Percentiles rank a stretch among this genome's conserved stretches.
Conservation (phyloP, 1,284 basidiomycete species). For the Cutaneotrichosporon dermatis region DNA sequence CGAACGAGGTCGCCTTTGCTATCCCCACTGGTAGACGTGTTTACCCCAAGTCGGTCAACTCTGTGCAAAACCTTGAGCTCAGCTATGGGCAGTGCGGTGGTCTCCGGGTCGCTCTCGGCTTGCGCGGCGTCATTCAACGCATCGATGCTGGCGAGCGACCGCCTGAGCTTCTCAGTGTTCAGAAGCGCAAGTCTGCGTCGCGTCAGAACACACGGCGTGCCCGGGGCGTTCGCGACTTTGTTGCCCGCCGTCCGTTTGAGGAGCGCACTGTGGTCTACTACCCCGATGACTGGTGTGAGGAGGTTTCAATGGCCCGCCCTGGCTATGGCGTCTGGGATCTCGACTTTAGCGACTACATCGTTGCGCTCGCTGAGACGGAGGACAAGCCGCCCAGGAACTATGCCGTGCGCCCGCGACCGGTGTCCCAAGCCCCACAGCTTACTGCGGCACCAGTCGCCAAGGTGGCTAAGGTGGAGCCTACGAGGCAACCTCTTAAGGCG, state of each 20-base stretch:
- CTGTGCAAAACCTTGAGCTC: constrained; percentile 16
- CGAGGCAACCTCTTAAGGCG: not conserved
- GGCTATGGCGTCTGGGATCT: constrained; percentile 43
- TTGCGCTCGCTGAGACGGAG: constrained; percentile 31
- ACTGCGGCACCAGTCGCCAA: constrained; percentile 1
- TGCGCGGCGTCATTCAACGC: constrained; percentile 26
- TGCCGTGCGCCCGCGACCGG: not conserved
- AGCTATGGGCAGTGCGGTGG: constrained; percentile 30
- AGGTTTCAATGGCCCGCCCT: constrained; percentile 38
- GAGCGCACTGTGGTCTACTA: constrained; percentile 37
- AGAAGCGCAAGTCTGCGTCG: constrained; percentile 5
- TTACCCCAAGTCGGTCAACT: constrained; percentile 41
- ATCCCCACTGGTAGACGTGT: constrained; percentile 36
- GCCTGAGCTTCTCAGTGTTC: constrained; percentile 1
- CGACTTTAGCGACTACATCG: constrained; percentile 38
- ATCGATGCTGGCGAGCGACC: constrained; percentile 33
- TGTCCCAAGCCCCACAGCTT: not conserved
- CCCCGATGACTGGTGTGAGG: constrained; percentile 29
- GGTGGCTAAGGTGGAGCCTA: not conserved
- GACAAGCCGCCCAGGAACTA: constrained; percentile 10
- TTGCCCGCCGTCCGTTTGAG: constrained; percentile 39
- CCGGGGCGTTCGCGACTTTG: constrained; percentile 36
- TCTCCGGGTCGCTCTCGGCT: constrained; percentile 29
- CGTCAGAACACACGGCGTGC: constrained; percentile 23
- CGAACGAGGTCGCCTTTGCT: constrained; percentile 40